Base-by-base conservation (phyloP, 768 basidiomycete species). In the Mycena haematopus region DNA sequence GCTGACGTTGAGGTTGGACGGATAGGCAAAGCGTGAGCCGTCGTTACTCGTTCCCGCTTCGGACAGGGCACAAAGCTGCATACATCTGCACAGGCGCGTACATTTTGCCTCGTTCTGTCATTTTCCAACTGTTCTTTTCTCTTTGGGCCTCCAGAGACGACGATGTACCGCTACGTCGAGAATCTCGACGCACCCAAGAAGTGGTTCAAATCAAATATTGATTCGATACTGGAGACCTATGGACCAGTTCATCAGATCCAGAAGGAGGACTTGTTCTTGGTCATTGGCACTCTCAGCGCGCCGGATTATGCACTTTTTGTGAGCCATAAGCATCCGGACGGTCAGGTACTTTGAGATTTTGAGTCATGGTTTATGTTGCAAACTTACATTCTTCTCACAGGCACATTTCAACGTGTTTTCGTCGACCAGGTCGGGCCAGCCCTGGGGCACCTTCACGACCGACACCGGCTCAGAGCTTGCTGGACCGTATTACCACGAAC, bases 401-500 rank as follows among this genome's bases (percentile, higher is more conserved):
- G 84, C 80, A 6, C 85, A 88, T 70, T 93, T 93, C 77, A 89
- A 90, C 60, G 87, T 91, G 14, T 88, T 85, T 69, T 75, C 83
- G 3, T 75, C 81, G 1, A 76, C 82, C 3, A 79, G 75, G 59
- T 69, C 70, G 31, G 86, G 87, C 4, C 81, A 86, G 46, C 83
- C 86, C 1, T 95, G 92, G 92, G 92, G 92, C 8, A 80, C 81
- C 17, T 92, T 91, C 72, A 84, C 86, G 3, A 82, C 84, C 52
- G 83, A 88, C 71, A 81, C 78, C 0, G 79, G 83, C 15, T 73
- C 73, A 4, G 79, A 78, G 22, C 66, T 72, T 38, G 73, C 74
- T 15, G 86, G 86, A 5, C 84, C 84, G 0, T 75, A 72, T 2
- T 86, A 86, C 65, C 76, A 79, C 52, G 81, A 86, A 53, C 70